phyloP scores from a whole-genome alignment of 1,284 basidiomycete species.

The Boletus smithii region DNA sequence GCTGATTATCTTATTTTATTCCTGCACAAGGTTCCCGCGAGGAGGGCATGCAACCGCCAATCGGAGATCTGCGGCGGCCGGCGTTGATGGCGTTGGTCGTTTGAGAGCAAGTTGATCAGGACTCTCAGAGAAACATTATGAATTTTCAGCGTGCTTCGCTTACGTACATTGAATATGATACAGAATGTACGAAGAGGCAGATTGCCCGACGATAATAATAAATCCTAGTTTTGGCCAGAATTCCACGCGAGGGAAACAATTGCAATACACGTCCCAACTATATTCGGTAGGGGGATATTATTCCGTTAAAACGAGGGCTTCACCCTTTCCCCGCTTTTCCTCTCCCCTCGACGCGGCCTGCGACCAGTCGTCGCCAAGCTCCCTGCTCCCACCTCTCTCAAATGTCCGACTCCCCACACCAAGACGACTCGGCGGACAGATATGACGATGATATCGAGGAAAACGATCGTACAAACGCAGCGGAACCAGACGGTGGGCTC shows the following conservation, averaged over 20 bases:
- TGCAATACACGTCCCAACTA: conserved; percentile 56
- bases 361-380: conserved; percentile 19
- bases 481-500: conserved; percentile 37
- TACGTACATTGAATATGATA: conserved; percentile 60
- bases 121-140: not conserved
- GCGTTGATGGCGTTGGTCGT: not conserved
- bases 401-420: conserved; percentile 47
- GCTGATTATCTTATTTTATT: too few species aligned
- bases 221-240: conserved; percentile 50
- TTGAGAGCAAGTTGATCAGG: not conserved
- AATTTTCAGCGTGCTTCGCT: conserved; percentile 30
- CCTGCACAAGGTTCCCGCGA: not conserved
- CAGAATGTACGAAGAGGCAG: conserved; percentile 41
- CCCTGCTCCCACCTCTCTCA: conserved; percentile 20
- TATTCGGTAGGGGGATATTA: conserved; percentile 61
- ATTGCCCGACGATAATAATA: conserved; percentile 59
- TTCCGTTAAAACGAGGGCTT: conserved; percentile 70
- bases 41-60: conserved; percentile 29
- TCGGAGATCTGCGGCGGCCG: conserved; percentile 25
- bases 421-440: conserved; percentile 41
- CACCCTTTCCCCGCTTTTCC: conserved; percentile 59
- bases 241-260: conserved; percentile 54
- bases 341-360: conserved; percentile 39
- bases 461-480: conserved; percentile 32
- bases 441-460: conserved; percentile 45